phyloP scores from a whole-genome alignment of 2,329 filamentous ascomycete species.

The Arthrobotrys conoides region DNA sequence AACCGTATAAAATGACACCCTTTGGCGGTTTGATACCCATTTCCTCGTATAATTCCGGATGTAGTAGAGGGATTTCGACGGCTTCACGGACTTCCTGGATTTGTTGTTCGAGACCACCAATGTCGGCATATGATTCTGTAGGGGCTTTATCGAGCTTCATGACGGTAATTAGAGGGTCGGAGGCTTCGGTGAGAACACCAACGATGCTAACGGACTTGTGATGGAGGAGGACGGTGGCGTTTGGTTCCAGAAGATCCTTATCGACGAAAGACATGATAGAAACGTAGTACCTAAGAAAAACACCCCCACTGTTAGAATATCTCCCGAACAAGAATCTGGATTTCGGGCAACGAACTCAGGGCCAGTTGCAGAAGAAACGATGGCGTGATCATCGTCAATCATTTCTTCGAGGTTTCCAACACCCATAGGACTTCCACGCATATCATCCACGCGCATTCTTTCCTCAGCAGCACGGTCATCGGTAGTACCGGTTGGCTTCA shows the following conservation, averaged over 20 bases:
- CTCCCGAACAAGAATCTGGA: neutral
- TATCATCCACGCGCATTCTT: conserved; percentile 93
- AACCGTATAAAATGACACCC: conserved; percentile 98
- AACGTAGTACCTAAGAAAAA: conserved; percentile 79
- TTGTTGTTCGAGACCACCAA: conserved; percentile 93
- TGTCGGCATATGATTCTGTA: conserved; percentile 97
- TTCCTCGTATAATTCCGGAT: conserved; percentile 98
- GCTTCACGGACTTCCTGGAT: conserved; percentile 99
- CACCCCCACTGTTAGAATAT: conserved; percentile 4
- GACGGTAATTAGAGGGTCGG: conserved; percentile 93
- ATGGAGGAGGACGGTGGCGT: conserved; percentile 92
- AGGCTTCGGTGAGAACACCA: conserved; percentile 94
- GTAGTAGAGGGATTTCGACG: conserved; percentile 92
- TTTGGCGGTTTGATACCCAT: conserved; percentile 99
- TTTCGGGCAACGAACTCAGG: conserved; percentile 78
- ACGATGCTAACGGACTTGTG: conserved; percentile 99
- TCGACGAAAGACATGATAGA: conserved; percentile 99
- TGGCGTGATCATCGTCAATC: conserved; percentile 99
- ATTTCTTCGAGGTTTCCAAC: conserved; percentile 98
- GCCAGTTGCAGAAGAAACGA: conserved; percentile 96
- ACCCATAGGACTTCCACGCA: conserved; percentile 98
- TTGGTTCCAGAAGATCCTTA: conserved; percentile 96
- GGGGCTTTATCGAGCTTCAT: conserved; percentile 99
- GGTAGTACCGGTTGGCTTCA: conserved; percentile 81
- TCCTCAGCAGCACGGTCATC: conserved; percentile 92